Conservation (phyloP, 2,329 filamentous ascomycete genomes). For the Fusarium sp. region DNA sequence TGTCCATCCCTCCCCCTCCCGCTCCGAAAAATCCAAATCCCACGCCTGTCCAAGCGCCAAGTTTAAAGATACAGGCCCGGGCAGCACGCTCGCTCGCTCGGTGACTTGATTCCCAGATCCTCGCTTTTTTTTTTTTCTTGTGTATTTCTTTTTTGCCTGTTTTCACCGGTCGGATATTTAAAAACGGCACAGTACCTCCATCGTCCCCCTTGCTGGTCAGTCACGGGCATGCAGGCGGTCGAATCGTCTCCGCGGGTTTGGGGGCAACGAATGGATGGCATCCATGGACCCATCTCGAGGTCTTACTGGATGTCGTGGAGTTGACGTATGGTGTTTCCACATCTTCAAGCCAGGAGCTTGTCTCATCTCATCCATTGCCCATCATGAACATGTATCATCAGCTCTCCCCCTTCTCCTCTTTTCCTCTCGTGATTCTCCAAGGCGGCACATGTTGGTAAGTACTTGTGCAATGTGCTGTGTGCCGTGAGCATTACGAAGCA, state of each 20-base stretch:
- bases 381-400: conserved; percentile 18
- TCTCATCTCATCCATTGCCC: conserved; percentile 23
- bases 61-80: conserved; percentile 6
- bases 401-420: conserved; percentile 7
- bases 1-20: background rate
- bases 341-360: conserved; percentile 17
- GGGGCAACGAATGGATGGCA: conserved; percentile 16
- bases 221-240: conserved; percentile 22
- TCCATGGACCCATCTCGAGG: conserved; percentile 10
- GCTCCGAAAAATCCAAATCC: conserved; percentile 1
- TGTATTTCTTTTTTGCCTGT: conserved; percentile 22
- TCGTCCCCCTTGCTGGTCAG: conserved; percentile 13
- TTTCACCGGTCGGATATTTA: conserved; percentile 13
- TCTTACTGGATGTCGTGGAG: conserved; percentile 26
- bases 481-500: conserved; percentile 40
- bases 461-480: conserved; percentile 13
- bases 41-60: conserved; percentile 1
- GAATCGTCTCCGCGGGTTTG: conserved; percentile 30
- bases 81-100: background rate
- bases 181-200: conserved; percentile 7
- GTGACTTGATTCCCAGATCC: conserved; percentile 17
- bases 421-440: conserved; percentile 1
- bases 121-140: conserved; percentile 2
- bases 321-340: conserved; percentile 38
- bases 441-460: conserved; percentile 8